Evolutionary conservation across 1,284 basidiomycete species (phyloP).

Genomic region (Mycena citricolor): DNA sequence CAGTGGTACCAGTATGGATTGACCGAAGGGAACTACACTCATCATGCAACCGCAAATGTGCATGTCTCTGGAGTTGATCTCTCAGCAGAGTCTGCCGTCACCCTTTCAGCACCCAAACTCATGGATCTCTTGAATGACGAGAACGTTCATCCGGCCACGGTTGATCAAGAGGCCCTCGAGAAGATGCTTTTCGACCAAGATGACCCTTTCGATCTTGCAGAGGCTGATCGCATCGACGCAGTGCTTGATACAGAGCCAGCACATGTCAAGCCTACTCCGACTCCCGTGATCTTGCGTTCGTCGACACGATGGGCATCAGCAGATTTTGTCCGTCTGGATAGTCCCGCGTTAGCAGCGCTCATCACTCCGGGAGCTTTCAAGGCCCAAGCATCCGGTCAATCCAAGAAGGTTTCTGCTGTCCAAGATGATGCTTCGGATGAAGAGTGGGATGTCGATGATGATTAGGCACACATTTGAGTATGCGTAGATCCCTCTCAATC

Average conservation of each 20-base stretch:
- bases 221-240: conserved; percentile 16
- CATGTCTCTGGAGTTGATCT: conserved; percentile 2
- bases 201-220: conserved; percentile 24
- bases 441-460: conserved; percentile 11
- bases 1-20: conserved; percentile 5
- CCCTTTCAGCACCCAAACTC: conserved; percentile 1
- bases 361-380: neutral
- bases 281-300: neutral
- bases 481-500: too few species aligned
- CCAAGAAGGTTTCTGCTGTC: neutral
- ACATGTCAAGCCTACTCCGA: too few species aligned
- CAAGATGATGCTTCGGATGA: neutral
- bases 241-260: too few species aligned
- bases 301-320: conserved; percentile 4
- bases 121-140: conserved; percentile 15
- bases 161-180: conserved; percentile 15
- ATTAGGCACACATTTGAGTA: too few species aligned
- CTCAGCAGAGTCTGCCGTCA: neutral
- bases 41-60: too few species aligned
- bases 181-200: conserved; percentile 17
- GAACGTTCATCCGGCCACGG: conserved; percentile 13
- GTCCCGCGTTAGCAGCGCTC: neutral
- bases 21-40: conserved; percentile 2
- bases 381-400: too few species aligned
- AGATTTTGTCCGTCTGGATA: conserved; percentile 9